phyloP scores from a whole-genome alignment of 75 land plant species.

The Pinus taeda region DNA sequence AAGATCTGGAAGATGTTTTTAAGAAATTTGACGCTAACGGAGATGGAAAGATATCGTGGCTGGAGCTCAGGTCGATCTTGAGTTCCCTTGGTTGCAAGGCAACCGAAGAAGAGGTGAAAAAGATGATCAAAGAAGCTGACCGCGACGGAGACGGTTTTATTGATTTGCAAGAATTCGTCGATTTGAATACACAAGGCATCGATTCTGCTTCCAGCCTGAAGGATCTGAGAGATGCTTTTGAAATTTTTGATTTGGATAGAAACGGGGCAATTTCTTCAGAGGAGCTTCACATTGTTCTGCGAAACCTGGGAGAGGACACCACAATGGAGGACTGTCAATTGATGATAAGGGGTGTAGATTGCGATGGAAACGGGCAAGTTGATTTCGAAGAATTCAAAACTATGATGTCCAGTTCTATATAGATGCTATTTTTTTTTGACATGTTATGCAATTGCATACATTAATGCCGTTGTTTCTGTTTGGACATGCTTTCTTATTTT shows the following conservation, averaged over 20 bases:
- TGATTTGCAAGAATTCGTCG: slow-evolving; percentile 45
- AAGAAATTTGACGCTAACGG: slow-evolving; percentile 42
- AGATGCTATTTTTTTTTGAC: too few species aligned
- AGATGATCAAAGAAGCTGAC: slow-evolving; percentile 51
- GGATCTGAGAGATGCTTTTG: slow-evolving; percentile 45
- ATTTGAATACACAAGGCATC: slow-evolving; percentile 9
- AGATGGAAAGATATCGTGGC: slow-evolving; percentile 47
- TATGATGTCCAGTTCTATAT: too few species aligned
- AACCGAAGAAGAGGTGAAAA: slow-evolving; percentile 25
- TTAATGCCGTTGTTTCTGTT: too few species aligned
- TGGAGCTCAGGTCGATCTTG: slow-evolving; percentile 37
- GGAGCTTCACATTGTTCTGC: slow-evolving; percentile 60
- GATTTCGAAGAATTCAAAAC: too few species aligned
- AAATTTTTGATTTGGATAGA: slow-evolving; percentile 56
- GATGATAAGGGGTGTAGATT: slow-evolving; percentile 54
- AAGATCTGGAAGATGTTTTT: slow-evolving; percentile 34
- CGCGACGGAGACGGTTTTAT: slow-evolving; percentile 56
- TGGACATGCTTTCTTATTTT: too few species aligned
- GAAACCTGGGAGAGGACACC: slow-evolving; percentile 39
- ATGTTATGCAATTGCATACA: too few species aligned
- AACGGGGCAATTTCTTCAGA: slow-evolving; percentile 61
- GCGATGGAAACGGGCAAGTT: slow-evolving; percentile 28
- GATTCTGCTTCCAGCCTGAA: slow-evolving; percentile 9
- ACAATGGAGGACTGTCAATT: slow-evolving; percentile 20
- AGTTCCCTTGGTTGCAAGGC: slow-evolving; percentile 34